phyloP scores from a whole-genome alignment of 352 stramenopile genomes.

The Globisporangium abappressorium region DNA sequence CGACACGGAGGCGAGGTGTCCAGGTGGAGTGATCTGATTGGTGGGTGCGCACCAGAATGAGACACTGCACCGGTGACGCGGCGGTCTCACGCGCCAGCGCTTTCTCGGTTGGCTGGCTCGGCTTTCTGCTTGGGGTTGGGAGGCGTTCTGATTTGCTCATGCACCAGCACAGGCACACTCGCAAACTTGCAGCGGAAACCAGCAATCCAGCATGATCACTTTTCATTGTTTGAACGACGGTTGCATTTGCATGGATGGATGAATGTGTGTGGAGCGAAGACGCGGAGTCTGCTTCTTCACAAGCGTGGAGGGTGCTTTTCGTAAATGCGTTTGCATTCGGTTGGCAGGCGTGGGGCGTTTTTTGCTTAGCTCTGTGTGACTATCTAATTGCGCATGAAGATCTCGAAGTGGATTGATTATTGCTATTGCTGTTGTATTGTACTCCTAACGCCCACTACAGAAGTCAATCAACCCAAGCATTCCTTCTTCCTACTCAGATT shows the following conservation, averaged over 20 bases:
- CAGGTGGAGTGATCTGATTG: constrained; percentile 9
- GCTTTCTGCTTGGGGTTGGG: constrained; percentile 6
- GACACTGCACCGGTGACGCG: constrained; percentile 8
- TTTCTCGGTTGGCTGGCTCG: background rate
- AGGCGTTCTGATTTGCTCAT: background rate
- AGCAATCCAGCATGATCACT: background rate
- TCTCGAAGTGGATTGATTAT: too few relatives aligned
- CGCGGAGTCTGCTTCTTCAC: too few relatives aligned
- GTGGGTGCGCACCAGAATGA: background rate
- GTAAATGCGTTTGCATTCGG: too few relatives aligned
- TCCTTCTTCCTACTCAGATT: background rate
- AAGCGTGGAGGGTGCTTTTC: too few relatives aligned
- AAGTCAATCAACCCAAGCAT: background rate
- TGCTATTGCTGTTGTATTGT: too few relatives aligned
- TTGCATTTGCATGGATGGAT: too few relatives aligned
- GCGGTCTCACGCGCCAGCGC: background rate
- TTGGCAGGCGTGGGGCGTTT: too few relatives aligned
- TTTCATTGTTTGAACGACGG: too few relatives aligned
- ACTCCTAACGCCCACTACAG: too few relatives aligned
- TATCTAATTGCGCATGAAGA: too few relatives aligned
- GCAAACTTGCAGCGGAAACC: background rate
- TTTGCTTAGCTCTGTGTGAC: too few relatives aligned
- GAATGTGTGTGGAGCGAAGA: too few relatives aligned
- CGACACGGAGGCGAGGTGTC: background rate
- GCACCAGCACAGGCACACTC: constrained; percentile 1